These are phyloP conservation scores for Pythium volutum DNA, from an alignment of 352 stramenopile genomes.

Conservation along the genomic window DNA sequence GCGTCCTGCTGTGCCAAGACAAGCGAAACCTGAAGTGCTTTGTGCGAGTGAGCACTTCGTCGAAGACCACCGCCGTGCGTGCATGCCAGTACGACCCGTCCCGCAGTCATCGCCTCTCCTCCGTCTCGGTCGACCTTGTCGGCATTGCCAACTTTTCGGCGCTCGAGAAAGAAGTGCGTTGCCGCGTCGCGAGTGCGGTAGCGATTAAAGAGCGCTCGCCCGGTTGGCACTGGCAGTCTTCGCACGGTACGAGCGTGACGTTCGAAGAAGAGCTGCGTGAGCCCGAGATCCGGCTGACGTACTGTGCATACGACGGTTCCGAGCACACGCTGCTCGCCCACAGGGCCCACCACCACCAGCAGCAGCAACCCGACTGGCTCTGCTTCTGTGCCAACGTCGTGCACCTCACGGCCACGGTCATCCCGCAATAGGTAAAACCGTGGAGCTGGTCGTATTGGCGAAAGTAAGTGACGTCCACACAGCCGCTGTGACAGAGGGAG, in stretches of 20 bases:
- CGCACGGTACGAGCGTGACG: conserved; percentile 17
- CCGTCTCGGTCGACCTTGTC: conserved; percentile 47
- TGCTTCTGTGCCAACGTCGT: conserved; percentile 68
- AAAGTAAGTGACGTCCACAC: no score
- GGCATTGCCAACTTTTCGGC: conserved; percentile 38
- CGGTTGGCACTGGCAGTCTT: conserved; percentile 22
- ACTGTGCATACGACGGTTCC: conserved; percentile 38
- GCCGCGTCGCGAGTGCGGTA: conserved; percentile 31
- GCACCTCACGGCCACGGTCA: conserved; percentile 43
- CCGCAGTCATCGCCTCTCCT: conserved; percentile 12
- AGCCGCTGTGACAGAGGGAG: no score
- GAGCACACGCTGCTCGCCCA: conserved; percentile 21
- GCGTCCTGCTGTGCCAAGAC: conserved; percentile 54
- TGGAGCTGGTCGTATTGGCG: no score
- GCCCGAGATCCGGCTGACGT: conserved; percentile 42
- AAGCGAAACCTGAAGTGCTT: conserved; percentile 68
- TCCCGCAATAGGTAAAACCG: neutral
- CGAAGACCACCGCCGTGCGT: neutral
- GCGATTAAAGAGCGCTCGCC: conserved; percentile 21
- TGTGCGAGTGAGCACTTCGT: conserved; percentile 18
- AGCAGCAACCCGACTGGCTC: conserved; percentile 38
- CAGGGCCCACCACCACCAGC: neutral
- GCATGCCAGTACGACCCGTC: conserved; percentile 1
- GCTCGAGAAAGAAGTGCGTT: conserved; percentile 37
- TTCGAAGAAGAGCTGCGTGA: conserved; percentile 19